Base-by-base conservation (phyloP, 2,329 filamentous ascomycete species). In the Pseudogymnoascus sp. region DNA sequence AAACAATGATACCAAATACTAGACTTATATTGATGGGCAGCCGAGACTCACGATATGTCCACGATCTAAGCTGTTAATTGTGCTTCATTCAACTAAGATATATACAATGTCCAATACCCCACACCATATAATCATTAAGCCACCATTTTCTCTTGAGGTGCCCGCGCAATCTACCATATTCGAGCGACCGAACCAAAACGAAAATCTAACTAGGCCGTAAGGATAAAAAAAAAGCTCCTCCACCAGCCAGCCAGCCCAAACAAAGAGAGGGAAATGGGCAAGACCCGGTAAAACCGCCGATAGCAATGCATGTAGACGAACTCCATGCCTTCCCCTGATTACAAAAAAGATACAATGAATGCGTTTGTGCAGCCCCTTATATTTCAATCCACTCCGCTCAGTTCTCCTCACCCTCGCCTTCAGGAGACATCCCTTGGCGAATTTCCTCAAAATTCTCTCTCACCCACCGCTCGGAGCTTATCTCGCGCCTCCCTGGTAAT, bases 401-500 rank as follows among this genome's bases (percentile, higher is more conserved):
- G 19, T 15, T 8, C 26, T 30, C 30, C 45, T 5, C 26, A 12
- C 5, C 26, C 10, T 52, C 15, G 7, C 9, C 45, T 30, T 19
- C 9, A 18, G 30, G 23, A 10, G 26, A 30, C n/a, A 30, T 18
- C 12, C 12, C n/a, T 15, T 18, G n/a, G n/a, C 5, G n/a, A 23
- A 52, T 3, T 30, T n/a, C 23, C 23, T 30, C 9, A 7, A 52
- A n/a, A 18, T 7, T 23, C 12, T 30, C 15, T 30, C 30, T 37
- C 28, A 15, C n/a, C 45, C 52, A 21, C 58, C 59, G 9, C 62
- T 59, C 6, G 69, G 59, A 6, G 67, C 63, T 35, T 57, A 57
- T 15, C 55, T 57, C 18, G 30, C 7, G 10, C 30, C 30, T n/a
- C 55, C 55, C 19, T 57, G 30, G n/a, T 57, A 57, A 18, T 57